These are phyloP conservation scores for Leccinum rimulosum DNA, from an alignment of 768 basidiomycete species.

Conservation along the genomic window DNA sequence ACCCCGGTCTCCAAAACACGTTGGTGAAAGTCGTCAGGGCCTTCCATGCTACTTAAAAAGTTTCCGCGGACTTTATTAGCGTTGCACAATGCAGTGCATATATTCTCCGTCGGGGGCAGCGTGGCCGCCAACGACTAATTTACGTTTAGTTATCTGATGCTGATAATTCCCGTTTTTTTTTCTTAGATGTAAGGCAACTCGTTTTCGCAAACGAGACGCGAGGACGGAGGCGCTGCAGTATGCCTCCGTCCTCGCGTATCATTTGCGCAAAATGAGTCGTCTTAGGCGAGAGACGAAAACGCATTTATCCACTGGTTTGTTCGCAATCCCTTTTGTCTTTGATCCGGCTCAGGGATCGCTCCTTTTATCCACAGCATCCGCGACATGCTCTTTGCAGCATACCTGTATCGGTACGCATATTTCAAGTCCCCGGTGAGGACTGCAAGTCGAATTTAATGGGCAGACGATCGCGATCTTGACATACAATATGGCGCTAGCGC, in stretches of 20 bases:
- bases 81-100: background rate
- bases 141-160: constrained; percentile 23
- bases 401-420: constrained; percentile 9
- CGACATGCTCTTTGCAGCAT: constrained; percentile 7
- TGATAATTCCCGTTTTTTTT: constrained; percentile 12
- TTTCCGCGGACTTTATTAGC: background rate
- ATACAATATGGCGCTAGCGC: background rate
- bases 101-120: constrained; percentile 4
- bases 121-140: constrained; percentile 23
- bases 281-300: constrained; percentile 9
- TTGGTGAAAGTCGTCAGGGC: constrained; percentile 1
- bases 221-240: constrained; percentile 5
- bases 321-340: constrained; percentile 14
- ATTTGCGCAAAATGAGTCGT: constrained; percentile 8
- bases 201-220: constrained; percentile 14
- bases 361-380: constrained; percentile 11
- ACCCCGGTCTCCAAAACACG: background rate
- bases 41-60: background rate
- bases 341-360: constrained; percentile 29
- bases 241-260: constrained; percentile 12
- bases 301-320: constrained; percentile 6
- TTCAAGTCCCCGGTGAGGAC: constrained; percentile 4
- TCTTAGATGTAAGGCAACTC: constrained; percentile 7
- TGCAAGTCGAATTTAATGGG: constrained; percentile 8
- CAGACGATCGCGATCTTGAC: constrained; percentile 14